Evolutionary conservation across 441 rosid species (phyloP), one percentile per base, ranked within the genome.

Genomic region (Dalechampia spathulata): DNA sequence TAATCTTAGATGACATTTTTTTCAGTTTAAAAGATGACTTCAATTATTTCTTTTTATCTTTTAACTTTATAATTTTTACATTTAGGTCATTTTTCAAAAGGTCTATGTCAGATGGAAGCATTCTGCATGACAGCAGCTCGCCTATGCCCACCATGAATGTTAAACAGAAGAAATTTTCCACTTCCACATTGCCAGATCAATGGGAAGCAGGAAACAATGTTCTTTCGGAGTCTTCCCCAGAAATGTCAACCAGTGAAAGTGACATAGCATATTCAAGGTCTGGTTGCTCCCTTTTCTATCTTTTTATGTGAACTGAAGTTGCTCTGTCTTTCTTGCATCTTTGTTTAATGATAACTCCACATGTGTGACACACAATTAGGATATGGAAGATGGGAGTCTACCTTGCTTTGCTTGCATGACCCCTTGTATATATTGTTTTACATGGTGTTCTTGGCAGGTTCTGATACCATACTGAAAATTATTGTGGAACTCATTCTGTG

Each of bases 61-160:
- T 45, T 58, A 58, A 64, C 67, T 52, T 62, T 32, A 56, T 4
- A 36, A 62, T 63, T 55, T 60, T 51, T 57, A 56, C 66, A 58
- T 73, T 62, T 72, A 92, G 97, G 82, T 75, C 84, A 59, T 58
- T 70, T 64, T 78, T 83, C 72, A 82, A 84, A 70, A 80, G 96
- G 73, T 90, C 87, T 70, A 78, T 84, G 50, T 94, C 96, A 20
- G 98, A 83, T 77, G 98, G 98, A 70, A 90, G 83, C 72, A 75
- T 90, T 59, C 84, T 87, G 62, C 85, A 26, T 26, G 78, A 63
- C 66, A 75, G 71, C 50, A 37, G 48, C 47, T 70, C 83, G 16
- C 73, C 87, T 9, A 63, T 84, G 69, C 74, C 80, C 17, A 72
- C 77, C 38, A 56, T 72, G 59, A 71, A 78, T 65, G 72, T 44